Evolutionary conservation across 176 grass and related monocot genomes (phyloP).

Genomic region (Carex kokanica): DNA sequence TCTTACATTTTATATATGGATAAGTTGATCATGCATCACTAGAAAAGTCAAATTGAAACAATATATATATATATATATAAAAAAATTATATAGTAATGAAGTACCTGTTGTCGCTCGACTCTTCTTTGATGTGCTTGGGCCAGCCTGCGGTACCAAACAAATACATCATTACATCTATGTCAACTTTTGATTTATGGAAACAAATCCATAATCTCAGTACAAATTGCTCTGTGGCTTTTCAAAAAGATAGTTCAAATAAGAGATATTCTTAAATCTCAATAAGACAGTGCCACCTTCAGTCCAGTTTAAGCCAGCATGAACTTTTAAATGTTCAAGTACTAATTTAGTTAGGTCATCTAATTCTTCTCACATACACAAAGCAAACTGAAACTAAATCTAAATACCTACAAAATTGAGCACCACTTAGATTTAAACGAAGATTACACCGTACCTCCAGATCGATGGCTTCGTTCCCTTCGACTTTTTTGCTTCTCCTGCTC

Average conservation of each 20-base stretch:
- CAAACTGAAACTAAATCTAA: not conserved
- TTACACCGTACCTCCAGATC: conserved; percentile 44
- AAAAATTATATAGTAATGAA: too few species aligned
- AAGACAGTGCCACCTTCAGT: not conserved
- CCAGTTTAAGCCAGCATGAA: not conserved
- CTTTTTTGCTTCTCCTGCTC: conserved; percentile 37
- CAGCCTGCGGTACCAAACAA: conserved; percentile 36
- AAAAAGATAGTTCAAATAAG: not conserved
- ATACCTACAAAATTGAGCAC: not conserved
- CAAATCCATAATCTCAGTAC: not conserved
- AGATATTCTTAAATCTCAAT: not conserved
- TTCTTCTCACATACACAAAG: not conserved
- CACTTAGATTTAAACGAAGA: not conserved
- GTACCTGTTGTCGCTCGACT: conserved; percentile 54
- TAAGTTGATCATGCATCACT: not conserved
- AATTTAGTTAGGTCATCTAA: not conserved
- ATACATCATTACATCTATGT: not conserved
- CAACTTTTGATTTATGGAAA: not conserved
- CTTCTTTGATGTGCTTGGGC: conserved; percentile 48
- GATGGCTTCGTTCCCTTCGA: conserved; percentile 15
- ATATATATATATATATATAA: too few species aligned
- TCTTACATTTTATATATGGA: not conserved
- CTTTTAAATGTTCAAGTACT: not conserved
- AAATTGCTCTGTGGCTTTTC: not conserved
- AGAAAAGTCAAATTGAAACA: too few species aligned